These are phyloP conservation scores for Sugiyamaella marilandica DNA, from an alignment of 805 yeast genomes.

Conservation along the genomic window DNA sequence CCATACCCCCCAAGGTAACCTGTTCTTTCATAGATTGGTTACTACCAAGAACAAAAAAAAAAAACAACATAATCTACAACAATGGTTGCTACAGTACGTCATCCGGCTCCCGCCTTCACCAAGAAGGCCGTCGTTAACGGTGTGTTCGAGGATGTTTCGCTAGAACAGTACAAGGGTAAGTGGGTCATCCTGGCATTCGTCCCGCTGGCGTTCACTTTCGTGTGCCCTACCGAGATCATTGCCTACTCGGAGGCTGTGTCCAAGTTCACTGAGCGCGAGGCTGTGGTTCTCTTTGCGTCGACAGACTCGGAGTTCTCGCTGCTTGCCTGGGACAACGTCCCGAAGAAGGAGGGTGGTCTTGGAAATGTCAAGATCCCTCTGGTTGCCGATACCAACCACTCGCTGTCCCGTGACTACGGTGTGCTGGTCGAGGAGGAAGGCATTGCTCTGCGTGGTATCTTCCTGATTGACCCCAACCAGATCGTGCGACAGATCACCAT, in stretches of 20 bases:
- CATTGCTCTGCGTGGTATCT: slow-evolving; percentile 95
- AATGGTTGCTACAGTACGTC: slow-evolving; percentile 89
- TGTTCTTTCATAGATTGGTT: too few relatives aligned
- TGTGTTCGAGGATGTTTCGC: slow-evolving; percentile 87
- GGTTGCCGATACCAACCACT: slow-evolving; percentile 94
- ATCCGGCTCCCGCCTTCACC: slow-evolving; percentile 94
- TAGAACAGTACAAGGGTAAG: slow-evolving; percentile 95
- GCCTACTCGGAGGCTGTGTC: slow-evolving; percentile 95
- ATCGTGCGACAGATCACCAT: slow-evolving; percentile 91
- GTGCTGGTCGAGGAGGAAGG: slow-evolving; percentile 96
- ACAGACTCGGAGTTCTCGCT: slow-evolving; percentile 97
- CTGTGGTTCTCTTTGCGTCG: slow-evolving; percentile 90
- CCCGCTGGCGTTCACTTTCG: slow-evolving; percentile 99
- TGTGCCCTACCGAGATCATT: slow-evolving; percentile 98
- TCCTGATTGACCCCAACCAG: slow-evolving; percentile 96
- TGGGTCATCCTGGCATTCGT: slow-evolving; percentile 96
- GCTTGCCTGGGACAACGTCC: slow-evolving; percentile 96
- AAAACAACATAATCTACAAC: background rate
- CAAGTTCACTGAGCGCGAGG: slow-evolving; percentile 81
- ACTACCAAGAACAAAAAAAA: background rate
- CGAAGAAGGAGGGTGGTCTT: slow-evolving; percentile 97
- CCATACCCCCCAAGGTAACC: background rate
- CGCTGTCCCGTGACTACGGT: slow-evolving; percentile 93
- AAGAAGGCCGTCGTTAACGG: slow-evolving; percentile 98
- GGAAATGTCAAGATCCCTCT: slow-evolving; percentile 94